Conservation (phyloP, 2,329 filamentous ascomycete species). For the Fusarium succisae region DNA sequence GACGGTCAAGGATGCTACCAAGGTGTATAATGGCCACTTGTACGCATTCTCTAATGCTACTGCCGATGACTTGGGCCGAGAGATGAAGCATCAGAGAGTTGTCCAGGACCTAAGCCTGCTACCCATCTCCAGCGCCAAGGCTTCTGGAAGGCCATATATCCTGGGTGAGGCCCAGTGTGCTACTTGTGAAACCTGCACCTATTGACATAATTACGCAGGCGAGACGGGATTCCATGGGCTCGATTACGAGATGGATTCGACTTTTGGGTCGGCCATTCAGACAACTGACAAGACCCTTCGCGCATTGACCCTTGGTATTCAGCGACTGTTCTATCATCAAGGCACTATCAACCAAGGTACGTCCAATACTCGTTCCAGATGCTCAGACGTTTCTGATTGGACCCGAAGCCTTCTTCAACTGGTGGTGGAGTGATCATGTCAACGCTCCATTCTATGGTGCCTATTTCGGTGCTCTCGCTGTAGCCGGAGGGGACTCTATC, state of each 20-base stretch:
- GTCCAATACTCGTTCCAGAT: fast-evolving
- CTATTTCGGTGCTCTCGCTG: background rate
- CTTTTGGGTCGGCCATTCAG: background rate
- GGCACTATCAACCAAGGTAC: background rate
- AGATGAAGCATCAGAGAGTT: background rate
- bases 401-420: background rate
- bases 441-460: background rate
- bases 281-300: background rate
- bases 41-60: background rate
- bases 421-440: background rate
- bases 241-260: background rate
- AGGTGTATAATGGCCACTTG: background rate
- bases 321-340: background rate
- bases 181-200: too few relatives aligned
- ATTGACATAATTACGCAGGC: background rate
- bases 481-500: background rate
- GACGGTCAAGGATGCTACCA: background rate
- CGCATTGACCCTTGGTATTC: background rate
- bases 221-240: background rate
- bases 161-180: background rate
- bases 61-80: background rate
- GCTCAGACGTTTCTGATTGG: fast-evolving
- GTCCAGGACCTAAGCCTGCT: background rate
- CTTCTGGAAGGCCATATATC: background rate
- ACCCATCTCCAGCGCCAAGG: background rate